Evolutionary conservation across 768 basidiomycete genomes (phyloP), one percentile per base, ranked within the genome.

Genomic region (Pluteus cervinus): DNA sequence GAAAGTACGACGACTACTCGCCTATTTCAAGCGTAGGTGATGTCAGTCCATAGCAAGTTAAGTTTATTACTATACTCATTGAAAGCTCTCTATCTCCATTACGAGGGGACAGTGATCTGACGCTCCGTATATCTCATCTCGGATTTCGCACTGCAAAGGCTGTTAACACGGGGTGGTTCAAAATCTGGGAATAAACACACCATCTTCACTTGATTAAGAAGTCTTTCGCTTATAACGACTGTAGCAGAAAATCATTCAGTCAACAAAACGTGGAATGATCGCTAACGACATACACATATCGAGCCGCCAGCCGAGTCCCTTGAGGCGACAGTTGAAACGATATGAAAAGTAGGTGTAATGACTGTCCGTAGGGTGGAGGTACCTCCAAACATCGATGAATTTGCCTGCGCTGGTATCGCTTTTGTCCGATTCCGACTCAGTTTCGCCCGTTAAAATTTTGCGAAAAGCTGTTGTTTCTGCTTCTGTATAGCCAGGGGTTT

Each of bases 331-430:
- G 44, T 86, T 78, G 60, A 88, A 88, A 18, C 85, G 74, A 52
- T 86, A 90, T 3, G 82, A 82, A 45, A 83, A 91, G 54, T 90
- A 92, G 1, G 85, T 85, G 57, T 85, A 93, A 47, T 86, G 80
- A n/a, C 61, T 65, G n/a, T 71, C 59, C 11, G 69, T 61, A 5
- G 83, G 85, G 50, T 92, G 78, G 7, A 69, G 62, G 20, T 73
- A 61, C 33, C 90, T 69, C 90, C 90, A 93, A 25, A 88, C 61
- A 47, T 93, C 90, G 29, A 86, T 66, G 37, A 92, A 84, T 52
- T 67, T 68, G 39, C 63, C 58, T 5, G 62, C 56, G 16, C 48
- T 10, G 3, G 28, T 60, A 4, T 62, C 49, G 2, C n/a, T n/a
- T n/a, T n/a, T n/a, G n/a, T n/a, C n/a, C n/a, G n/a, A n/a, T n/a